Percentiles rank a stretch among this genome's conserved stretches.
phyloP scores from a whole-genome alignment of 805 yeast genomes.

The Diddensiella caesifluorescens region DNA sequence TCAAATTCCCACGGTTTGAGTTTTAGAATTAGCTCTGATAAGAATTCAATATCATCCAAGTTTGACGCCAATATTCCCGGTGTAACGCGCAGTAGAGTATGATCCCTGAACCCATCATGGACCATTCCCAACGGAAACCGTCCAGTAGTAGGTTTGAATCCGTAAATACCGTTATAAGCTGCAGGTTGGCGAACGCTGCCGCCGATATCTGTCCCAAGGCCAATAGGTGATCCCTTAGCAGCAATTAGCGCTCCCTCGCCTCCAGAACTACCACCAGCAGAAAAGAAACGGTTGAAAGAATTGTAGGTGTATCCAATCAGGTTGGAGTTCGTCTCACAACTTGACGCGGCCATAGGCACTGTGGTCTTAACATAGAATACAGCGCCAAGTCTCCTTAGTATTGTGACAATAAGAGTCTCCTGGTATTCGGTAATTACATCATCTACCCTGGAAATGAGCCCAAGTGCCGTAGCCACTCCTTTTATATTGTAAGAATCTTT shows the following conservation, averaged over 20 bases:
- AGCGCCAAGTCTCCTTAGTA: conserved; percentile 50
- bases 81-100: conserved; percentile 36
- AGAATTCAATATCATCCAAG: conserved; percentile 59
- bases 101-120: conserved; percentile 35
- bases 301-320: conserved; percentile 44
- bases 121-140: conserved; percentile 35
- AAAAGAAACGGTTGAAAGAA: conserved; percentile 39
- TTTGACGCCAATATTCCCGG: conserved; percentile 53
- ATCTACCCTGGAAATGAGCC: conserved; percentile 31
- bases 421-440: conserved; percentile 21
- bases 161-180: conserved; percentile 38
- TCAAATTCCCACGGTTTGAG: conserved; percentile 19
- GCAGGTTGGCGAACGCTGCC: conserved; percentile 49
- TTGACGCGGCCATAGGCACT: conserved; percentile 55
- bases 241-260: conserved; percentile 49
- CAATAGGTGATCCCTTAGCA: conserved; percentile 42
- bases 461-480: conserved; percentile 48
- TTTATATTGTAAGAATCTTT: conserved; percentile 46
- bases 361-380: conserved; percentile 58
- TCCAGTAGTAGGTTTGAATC: conserved; percentile 42
- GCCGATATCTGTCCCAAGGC: conserved; percentile 50
- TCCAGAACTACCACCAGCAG: conserved; percentile 51
- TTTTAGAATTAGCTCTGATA: conserved; percentile 43
- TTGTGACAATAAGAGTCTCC: conserved; percentile 37
- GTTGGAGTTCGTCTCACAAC: conserved; percentile 42